Evolutionary conservation across 371 early-diverging fungal genomes (phyloP).

Genomic region (Batkoa obscura): DNA sequence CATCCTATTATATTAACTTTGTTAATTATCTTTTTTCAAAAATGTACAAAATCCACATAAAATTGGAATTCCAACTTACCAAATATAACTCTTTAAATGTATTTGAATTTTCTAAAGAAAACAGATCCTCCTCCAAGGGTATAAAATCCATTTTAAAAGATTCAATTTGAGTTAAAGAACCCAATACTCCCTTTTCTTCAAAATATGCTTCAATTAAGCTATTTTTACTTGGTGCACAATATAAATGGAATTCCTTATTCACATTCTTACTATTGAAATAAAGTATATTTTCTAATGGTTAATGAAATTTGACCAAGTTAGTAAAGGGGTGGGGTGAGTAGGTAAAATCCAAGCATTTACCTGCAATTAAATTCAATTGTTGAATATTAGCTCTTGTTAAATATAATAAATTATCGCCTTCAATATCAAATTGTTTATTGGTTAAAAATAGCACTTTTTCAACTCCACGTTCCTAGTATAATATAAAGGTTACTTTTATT

Average conservation of each 20-base stretch:
- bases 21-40: not conserved
- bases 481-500: not conserved
- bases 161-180: slow-evolving; percentile 41
- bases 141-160: slow-evolving; percentile 80
- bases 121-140: slow-evolving; percentile 73
- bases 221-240: slow-evolving; percentile 75
- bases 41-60: no score
- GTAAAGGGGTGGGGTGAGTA: not conserved
- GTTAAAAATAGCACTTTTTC: slow-evolving; percentile 77
- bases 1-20: slow-evolving; percentile 27
- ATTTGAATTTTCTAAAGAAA: slow-evolving; percentile 70
- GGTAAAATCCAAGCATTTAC: slow-evolving; percentile 16
- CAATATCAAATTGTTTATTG: slow-evolving; percentile 33
- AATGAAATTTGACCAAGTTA: not conserved
- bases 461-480: slow-evolving; percentile 72
- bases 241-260: slow-evolving; percentile 30
- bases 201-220: slow-evolving; percentile 70
- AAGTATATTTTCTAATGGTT: slow-evolving; percentile 13
- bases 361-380: slow-evolving; percentile 67
- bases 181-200: slow-evolving; percentile 79
- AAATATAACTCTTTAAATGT: slow-evolving; percentile 66
- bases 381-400: slow-evolving; percentile 55
- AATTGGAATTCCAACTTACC: slow-evolving; percentile 14
- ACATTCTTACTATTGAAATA: slow-evolving; percentile 14
- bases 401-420: slow-evolving; percentile 54